Base-by-base conservation (phyloP, 768 basidiomycete species). In the Macrolepiota dolichaula region DNA sequence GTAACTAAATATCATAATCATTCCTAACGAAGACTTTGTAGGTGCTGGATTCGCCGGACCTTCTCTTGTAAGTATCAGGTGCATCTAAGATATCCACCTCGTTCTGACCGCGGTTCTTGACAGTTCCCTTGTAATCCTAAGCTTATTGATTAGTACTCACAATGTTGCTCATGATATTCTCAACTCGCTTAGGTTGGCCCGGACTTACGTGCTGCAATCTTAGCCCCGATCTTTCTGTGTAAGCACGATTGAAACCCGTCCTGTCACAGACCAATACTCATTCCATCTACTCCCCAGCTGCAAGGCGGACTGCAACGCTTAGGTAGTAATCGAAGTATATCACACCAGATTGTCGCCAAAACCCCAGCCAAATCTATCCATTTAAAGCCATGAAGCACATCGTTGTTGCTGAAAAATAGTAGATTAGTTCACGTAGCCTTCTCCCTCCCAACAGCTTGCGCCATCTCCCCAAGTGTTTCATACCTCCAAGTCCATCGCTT, bases 391-490 rank as follows among this genome's bases (percentile, higher is more conserved):
- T 7, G 7, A 32, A 32, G 7, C 29, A 32, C 7, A 32, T 32
- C 29, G 29, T n/a, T n/a, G 29, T 32, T 32, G 29, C n/a, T n/a
- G n/a, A 5, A 42, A n/a, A 42, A 19, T 19, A 22, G 19, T 19
- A 9, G 4, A 17, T n/a, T 6, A 7, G 42, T 22, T 44, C 42
- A n/a, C 10, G 42, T 19, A 44, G n/a, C 55, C 54, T 60, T 51
- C 58, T 82, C 83, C 56, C 69, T 66, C 54, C 81, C 79, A 1
- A 89, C 84, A 0, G 80, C 86, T 35, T 80, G 80, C 15, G 85
- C 85, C 79, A 91, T 77, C 46, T 80, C 79, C 29, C 80, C 82
- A 50, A 91, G 66, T 2, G 85, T 88, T 61, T 79, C 76, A 64
- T 87, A 91, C 52, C 75, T 75, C 82, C 82, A 82, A 0, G 70